Conservation (phyloP, 2,329 filamentous ascomycete genomes). For the Aspergillus sojae region DNA sequence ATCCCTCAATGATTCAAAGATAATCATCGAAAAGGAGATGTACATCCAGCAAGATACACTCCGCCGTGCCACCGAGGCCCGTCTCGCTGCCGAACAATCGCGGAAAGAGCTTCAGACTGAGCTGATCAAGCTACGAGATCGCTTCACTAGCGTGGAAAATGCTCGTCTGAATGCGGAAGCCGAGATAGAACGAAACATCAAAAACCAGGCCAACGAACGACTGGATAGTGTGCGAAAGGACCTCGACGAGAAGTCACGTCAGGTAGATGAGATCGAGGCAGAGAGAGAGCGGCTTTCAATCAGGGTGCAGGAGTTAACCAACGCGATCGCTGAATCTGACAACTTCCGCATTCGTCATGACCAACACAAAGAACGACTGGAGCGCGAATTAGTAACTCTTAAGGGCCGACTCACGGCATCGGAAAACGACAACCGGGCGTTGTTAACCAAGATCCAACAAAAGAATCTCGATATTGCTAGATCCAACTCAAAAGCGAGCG, state of each 20-base stretch:
- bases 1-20: constrained; percentile 87
- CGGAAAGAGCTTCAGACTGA: constrained; percentile 88
- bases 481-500: constrained; percentile 81
- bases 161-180: constrained; percentile 81
- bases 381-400: constrained; percentile 86
- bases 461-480: constrained; percentile 96
- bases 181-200: constrained; percentile 77
- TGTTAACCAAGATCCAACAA: constrained; percentile 97
- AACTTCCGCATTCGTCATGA: constrained; percentile 88
- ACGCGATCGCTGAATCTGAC: constrained; percentile 84
- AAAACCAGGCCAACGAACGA: constrained; percentile 75
- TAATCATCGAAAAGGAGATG: constrained; percentile 96
- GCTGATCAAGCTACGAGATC: constrained; percentile 77
- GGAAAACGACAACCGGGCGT: constrained; percentile 90
- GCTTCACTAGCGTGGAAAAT: constrained; percentile 83
- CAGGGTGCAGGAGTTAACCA: constrained; percentile 83
- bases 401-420: constrained; percentile 88
- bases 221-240: constrained; percentile 77
- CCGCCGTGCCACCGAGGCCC: constrained; percentile 79
- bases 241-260: constrained; percentile 74
- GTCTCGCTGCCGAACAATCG: constrained; percentile 78
- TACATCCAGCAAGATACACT: constrained; percentile 93
- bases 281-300: constrained; percentile 76
- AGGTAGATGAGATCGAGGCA: constrained; percentile 75
- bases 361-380: constrained; percentile 89